Percentiles rank a stretch among this genome's conserved stretches.
These are phyloP conservation scores for Endoconidiophora polonica DNA, from an alignment of 2,329 filamentous ascomycete genomes.

Conservation along the genomic window DNA sequence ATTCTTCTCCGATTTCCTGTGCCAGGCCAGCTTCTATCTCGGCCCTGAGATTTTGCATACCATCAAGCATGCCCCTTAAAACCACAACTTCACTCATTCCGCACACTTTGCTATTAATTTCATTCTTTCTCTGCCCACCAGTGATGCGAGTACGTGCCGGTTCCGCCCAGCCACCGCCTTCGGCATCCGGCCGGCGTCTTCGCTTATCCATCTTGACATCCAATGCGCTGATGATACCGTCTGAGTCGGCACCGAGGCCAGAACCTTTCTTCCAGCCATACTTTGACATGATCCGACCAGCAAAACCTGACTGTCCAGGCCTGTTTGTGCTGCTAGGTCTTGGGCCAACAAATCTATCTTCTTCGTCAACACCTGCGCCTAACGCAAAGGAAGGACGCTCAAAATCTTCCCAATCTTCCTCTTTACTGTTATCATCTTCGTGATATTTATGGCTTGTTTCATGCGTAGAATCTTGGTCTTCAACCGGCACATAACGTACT, in stretches of 20 bases:
- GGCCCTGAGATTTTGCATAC: conserved; percentile 56
- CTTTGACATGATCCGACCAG: conserved; percentile 75
- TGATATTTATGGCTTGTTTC: conserved; percentile 7
- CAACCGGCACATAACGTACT: conserved; percentile 48
- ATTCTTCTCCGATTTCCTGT: conserved; percentile 92
- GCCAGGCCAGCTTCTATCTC: conserved; percentile 63
- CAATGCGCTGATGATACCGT: conserved; percentile 72
- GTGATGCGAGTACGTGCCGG: conserved; percentile 56
- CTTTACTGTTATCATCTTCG: conserved; percentile 15
- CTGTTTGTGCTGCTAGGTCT: conserved; percentile 42
- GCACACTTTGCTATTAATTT: conserved; percentile 38
- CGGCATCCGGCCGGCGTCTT: conserved; percentile 60
- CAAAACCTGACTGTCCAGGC: conserved; percentile 72
- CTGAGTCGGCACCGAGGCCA: conserved; percentile 66
- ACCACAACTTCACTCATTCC: conserved; percentile 70
- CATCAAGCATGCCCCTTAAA: conserved; percentile 69
- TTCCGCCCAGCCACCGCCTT: conserved; percentile 61
- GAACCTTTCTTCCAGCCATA: conserved; percentile 85
- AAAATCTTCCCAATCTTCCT: conserved; percentile 27
- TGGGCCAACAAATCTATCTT: conserved; percentile 16
- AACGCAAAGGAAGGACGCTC: conserved; percentile 33
- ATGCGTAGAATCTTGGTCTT: conserved; percentile 16
- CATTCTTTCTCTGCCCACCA: conserved; percentile 46
- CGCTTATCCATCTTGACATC: conserved; percentile 73
- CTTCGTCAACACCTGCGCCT: conserved; percentile 22